phyloP scores from a whole-genome alignment of 1,284 basidiomycete species.

The Trametes sp. region DNA sequence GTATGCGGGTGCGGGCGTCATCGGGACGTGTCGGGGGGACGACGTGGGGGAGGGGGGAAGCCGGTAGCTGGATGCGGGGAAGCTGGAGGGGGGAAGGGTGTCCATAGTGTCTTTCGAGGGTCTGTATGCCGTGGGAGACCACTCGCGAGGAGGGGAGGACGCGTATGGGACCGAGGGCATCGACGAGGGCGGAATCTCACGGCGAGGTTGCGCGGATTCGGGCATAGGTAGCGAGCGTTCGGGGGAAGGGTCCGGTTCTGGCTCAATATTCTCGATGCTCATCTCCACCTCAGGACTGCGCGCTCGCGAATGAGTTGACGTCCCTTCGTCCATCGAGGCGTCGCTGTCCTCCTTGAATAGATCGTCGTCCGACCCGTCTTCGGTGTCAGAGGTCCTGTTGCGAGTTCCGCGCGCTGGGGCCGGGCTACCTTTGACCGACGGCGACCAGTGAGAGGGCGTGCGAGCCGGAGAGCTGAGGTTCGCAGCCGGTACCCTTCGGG shows the following conservation, averaged over 20 bases:
- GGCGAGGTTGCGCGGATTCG: constrained; percentile 16
- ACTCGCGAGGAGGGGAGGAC: constrained; percentile 9
- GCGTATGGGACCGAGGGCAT: constrained; percentile 13
- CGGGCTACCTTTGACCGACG: constrained; percentile 20
- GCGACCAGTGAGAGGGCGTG: constrained; percentile 30
- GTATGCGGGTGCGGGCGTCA: constrained; percentile 13
- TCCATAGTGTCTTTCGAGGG: neutral
- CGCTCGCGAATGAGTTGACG: too few relatives aligned
- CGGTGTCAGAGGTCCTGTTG: constrained; percentile 12
- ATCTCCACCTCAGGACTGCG: neutral
- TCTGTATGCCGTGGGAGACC: neutral
- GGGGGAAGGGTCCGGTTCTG: neutral
- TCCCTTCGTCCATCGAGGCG: neutral
- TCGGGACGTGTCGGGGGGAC: constrained; percentile 5
- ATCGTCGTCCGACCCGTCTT: constrained; percentile 17
- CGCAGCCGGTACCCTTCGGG: too few relatives aligned
- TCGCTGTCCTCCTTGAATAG: neutral
- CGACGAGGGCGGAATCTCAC: constrained; percentile 6
- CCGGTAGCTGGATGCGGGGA: constrained; percentile 17
- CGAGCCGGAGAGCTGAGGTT: constrained; percentile 6
- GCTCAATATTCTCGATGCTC: neutral
- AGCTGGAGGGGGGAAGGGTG: constrained; percentile 24
- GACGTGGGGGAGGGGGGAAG: constrained; percentile 19
- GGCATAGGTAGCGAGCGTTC: constrained; percentile 4
- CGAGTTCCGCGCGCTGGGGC: too few relatives aligned